phyloP scores from a whole-genome alignment of 768 basidiomycete genomes.

The Pleurotus platypus region DNA sequence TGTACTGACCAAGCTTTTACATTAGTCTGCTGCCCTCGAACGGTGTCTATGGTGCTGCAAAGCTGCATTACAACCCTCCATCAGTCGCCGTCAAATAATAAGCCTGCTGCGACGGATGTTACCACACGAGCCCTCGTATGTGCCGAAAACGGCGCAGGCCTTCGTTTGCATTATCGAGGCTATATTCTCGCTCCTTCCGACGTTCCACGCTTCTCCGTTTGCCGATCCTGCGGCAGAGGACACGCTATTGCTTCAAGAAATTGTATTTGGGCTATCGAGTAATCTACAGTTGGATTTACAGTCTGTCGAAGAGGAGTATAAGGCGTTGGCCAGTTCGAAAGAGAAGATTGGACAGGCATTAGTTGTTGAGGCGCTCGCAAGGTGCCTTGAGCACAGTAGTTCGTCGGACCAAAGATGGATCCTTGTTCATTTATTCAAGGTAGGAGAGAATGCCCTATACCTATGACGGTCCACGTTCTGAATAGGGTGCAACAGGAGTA shows the following conservation, averaged over 20 bases:
- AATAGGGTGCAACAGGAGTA: constrained; percentile 33
- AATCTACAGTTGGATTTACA: constrained; percentile 42
- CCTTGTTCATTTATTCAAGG: constrained; percentile 47
- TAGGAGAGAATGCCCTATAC: constrained; percentile 24
- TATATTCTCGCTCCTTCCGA: constrained; percentile 47
- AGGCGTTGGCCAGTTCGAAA: constrained; percentile 30
- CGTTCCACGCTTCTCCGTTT: constrained; percentile 25
- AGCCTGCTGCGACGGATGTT: constrained; percentile 44
- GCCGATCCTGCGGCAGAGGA: constrained; percentile 25
- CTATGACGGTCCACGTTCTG: constrained; percentile 1
- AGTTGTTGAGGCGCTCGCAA: constrained; percentile 44
- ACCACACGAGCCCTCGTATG: constrained; percentile 37
- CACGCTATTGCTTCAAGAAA: constrained; percentile 30
- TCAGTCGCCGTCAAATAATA: constrained; percentile 37
- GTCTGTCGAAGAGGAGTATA: constrained; percentile 50
- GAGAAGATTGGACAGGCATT: constrained; percentile 34
- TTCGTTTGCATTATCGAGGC: constrained; percentile 51
- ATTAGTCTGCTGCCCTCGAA: constrained; percentile 44
- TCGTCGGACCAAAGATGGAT: constrained; percentile 46
- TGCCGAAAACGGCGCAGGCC: constrained; percentile 36
- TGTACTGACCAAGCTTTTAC: background rate
- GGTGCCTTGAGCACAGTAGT: constrained; percentile 48
- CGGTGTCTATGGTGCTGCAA: constrained; percentile 72
- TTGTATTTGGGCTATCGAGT: constrained; percentile 43
- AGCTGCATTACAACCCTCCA: constrained; percentile 49